These are phyloP conservation scores for Blastobotrys buckinghamii DNA, from an alignment of 1,139 yeast genomes.

Conservation along the genomic window DNA sequence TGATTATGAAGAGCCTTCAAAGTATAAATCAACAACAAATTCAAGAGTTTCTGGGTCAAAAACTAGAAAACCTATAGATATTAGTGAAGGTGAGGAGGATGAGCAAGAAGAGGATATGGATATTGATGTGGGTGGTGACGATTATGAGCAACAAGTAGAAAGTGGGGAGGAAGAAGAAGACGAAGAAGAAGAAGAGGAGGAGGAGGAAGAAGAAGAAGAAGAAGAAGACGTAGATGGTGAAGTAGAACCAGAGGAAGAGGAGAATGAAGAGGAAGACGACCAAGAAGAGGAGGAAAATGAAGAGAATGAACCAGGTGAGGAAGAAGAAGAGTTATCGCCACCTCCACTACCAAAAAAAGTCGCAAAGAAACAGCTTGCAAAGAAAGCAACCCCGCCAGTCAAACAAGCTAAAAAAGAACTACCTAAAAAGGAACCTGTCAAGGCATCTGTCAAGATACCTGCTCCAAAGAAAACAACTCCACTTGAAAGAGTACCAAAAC, in stretches of 20 bases:
- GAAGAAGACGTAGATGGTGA: neutral
- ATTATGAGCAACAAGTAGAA: no score
- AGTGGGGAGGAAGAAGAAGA: neutral
- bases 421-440: neutral
- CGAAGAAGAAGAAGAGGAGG: constrained; percentile 25
- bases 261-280: neutral
- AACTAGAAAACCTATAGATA: neutral
- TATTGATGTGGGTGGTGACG: neutral
- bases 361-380: no score
- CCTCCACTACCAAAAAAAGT: constrained; percentile 14
- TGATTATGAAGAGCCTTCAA: no score
- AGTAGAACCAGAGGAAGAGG: neutral
- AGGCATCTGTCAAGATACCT: neutral
- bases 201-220: neutral
- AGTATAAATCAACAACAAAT: no score
- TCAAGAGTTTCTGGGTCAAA: neutral
- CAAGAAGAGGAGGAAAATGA: constrained; percentile 11
- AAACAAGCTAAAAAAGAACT: constrained; percentile 2
- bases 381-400: no score
- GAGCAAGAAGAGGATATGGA: neutral
- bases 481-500: neutral
- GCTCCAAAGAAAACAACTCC: no score
- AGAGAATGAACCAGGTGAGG: constrained; percentile 8
- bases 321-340: constrained; percentile 13
- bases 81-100: neutral